Percentiles rank a stretch among this genome's conserved stretches.
Evolutionary conservation across 2,329 filamentous ascomycete genomes (phyloP).

Genomic region (Microcyclospora tardicrescens): DNA sequence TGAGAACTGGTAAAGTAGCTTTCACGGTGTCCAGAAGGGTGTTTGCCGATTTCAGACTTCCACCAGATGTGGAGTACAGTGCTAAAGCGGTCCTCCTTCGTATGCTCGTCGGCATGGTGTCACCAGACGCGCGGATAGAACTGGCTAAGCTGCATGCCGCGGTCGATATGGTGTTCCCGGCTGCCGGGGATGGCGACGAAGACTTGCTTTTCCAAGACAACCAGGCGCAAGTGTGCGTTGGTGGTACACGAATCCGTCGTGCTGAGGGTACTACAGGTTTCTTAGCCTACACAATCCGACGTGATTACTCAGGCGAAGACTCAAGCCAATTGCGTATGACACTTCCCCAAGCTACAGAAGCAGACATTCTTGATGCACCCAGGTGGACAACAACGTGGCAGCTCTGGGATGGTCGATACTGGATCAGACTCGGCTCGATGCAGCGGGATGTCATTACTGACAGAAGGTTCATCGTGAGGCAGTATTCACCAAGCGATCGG

Average conservation of each 20-base stretch:
- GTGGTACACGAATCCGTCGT: neutral
- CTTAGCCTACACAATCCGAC: neutral
- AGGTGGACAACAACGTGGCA: neutral
- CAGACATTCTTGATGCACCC: too few species aligned
- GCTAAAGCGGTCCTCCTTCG: constrained; percentile 1
- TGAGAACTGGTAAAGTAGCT: neutral
- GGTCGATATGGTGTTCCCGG: neutral
- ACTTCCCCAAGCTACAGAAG: neutral
- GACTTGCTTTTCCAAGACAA: neutral
- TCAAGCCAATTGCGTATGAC: too few species aligned
- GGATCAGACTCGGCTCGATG: neutral
- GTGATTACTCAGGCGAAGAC: too few species aligned
- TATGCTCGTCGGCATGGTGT: constrained; percentile 4
- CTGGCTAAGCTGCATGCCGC: neutral
- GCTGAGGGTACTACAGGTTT: neutral
- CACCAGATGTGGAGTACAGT: constrained; percentile 1
- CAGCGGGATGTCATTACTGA: neutral
- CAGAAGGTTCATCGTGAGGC: neutral
- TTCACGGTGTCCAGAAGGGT: neutral
- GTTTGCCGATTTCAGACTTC: neutral
- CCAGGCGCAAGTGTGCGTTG: neutral
- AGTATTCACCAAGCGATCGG: neutral
- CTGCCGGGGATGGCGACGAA: neutral
- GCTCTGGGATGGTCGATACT: neutral
- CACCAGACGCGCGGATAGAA: neutral